A percentile compares a stretch with the other conserved stretches of the same genome.
Evolutionary conservation across 2,329 filamentous ascomycete genomes (phyloP).

Genomic region (Pseudogymnoascus pannorum): DNA sequence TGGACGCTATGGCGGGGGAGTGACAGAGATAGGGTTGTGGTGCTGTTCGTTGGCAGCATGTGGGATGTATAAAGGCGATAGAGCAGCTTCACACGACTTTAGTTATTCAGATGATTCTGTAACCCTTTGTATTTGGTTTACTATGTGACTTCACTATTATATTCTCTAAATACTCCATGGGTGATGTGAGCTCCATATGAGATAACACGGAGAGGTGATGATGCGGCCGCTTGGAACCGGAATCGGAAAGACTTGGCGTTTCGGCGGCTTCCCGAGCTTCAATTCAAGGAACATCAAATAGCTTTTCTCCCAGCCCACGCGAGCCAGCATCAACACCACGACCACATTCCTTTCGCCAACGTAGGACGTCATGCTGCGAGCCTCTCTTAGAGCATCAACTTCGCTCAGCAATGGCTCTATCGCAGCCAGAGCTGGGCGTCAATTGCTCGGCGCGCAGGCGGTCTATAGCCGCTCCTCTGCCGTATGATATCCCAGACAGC

Average conservation of each 20-base stretch:
- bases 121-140: not conserved
- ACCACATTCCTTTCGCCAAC: constrained; percentile 34
- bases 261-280: constrained; percentile 12
- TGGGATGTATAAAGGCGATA: constrained; percentile 31
- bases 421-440: constrained; percentile 46
- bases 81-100: constrained; percentile 20
- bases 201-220: not conserved
- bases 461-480: constrained; percentile 28
- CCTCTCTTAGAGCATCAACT: constrained; percentile 58
- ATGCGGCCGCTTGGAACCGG: constrained; percentile 9
- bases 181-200: not conserved
- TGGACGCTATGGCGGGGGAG: constrained; percentile 17
- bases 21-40: constrained; percentile 25
- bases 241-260: constrained; percentile 10
- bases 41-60: constrained; percentile 28
- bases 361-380: constrained; percentile 60
- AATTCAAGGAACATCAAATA: constrained; percentile 10
- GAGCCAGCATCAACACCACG: constrained; percentile 17
- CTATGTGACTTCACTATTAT: not conserved
- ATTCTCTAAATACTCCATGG: not conserved
- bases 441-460: constrained; percentile 47
- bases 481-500: constrained; percentile 13
- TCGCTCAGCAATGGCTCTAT: constrained; percentile 48
- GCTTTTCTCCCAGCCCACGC: constrained; percentile 10
- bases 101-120: constrained; percentile 6